Evolutionary conservation across 78 protist species (phyloP).

Genomic region (Dictyostelium firmibasis): DNA sequence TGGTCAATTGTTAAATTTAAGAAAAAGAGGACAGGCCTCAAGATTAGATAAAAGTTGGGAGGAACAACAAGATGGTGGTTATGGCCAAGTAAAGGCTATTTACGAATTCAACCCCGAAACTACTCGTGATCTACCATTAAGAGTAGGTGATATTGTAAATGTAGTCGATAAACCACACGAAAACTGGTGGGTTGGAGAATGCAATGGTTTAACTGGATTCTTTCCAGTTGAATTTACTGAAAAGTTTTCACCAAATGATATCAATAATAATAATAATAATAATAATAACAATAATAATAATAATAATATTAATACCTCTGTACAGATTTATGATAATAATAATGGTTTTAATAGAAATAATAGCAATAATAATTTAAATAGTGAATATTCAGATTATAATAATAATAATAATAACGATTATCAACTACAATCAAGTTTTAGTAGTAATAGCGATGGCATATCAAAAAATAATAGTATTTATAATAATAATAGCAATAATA

Average conservation of each 20-base stretch:
- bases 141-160: slow-evolving; percentile 37
- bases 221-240: slow-evolving; percentile 42
- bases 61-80: not conserved
- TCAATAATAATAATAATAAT: slow-evolving; percentile 5
- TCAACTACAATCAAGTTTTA: slow-evolving; percentile 33
- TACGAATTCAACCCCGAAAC: slow-evolving; percentile 55
- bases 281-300: not conserved
- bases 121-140: slow-evolving; percentile 5
- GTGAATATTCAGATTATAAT: not conserved
- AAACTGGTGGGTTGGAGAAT: slow-evolving; percentile 87
- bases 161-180: slow-evolving; percentile 64
- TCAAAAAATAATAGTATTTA: not conserved
- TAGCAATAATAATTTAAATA: slow-evolving; percentile 12
- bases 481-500: slow-evolving; percentile 1
- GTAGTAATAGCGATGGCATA: not conserved
- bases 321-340: slow-evolving; percentile 1
- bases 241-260: not conserved
- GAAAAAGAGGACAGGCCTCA: slow-evolving; percentile 16
- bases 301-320: not conserved
- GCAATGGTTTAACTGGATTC: slow-evolving; percentile 62
- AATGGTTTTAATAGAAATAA: slow-evolving; percentile 4
- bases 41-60: slow-evolving; percentile 37
- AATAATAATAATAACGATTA: slow-evolving; percentile 1
- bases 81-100: slow-evolving; percentile 18
- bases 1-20: slow-evolving; percentile 40